A percentile compares a stretch with the other conserved stretches of the same genome.
Conservation (phyloP, 2,329 filamentous ascomycete genomes). For the Kalaharituber pfeilii region DNA sequence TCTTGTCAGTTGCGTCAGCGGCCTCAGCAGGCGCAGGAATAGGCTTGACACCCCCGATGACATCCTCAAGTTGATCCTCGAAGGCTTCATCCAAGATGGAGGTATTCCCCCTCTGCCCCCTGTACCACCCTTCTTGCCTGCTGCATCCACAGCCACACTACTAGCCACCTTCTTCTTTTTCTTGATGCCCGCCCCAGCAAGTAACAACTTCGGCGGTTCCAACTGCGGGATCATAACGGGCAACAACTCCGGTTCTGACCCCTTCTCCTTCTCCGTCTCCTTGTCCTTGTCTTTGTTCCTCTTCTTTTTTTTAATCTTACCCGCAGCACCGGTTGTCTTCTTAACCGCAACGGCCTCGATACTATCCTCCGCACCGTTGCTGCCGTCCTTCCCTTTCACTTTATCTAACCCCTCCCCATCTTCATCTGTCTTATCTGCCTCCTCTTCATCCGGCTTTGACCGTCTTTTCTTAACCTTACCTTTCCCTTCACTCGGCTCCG, state of each 20-base stretch:
- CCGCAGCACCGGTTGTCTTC: neutral
- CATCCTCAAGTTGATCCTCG: neutral
- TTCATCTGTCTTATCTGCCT: neutral
- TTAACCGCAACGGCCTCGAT: neutral
- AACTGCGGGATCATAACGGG: slow-evolving; percentile 8
- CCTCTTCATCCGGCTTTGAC: neutral
- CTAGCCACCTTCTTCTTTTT: too few species aligned
- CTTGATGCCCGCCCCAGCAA: slow-evolving; percentile 14
- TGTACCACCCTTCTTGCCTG: too few species aligned
- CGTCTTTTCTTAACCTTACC: neutral
- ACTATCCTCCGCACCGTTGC: neutral
- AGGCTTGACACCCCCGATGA: neutral
- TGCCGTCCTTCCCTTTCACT: neutral
- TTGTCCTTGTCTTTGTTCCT: slow-evolving; percentile 2
- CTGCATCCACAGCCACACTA: too few species aligned
- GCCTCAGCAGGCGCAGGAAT: neutral
- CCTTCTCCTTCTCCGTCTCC: neutral
- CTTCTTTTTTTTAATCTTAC: slow-evolving; percentile 3
- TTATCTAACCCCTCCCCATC: neutral
- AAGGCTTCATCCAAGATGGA: neutral
- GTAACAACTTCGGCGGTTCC: slow-evolving; percentile 10
- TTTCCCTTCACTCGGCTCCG: neutral
- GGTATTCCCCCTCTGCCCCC: too few species aligned
- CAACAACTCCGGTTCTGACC: neutral
- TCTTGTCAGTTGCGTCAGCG: too few species aligned